Percentiles rank a stretch among this genome's conserved stretches.
Conservation (phyloP, 768 basidiomycete species). For the Amanita muscaria region DNA sequence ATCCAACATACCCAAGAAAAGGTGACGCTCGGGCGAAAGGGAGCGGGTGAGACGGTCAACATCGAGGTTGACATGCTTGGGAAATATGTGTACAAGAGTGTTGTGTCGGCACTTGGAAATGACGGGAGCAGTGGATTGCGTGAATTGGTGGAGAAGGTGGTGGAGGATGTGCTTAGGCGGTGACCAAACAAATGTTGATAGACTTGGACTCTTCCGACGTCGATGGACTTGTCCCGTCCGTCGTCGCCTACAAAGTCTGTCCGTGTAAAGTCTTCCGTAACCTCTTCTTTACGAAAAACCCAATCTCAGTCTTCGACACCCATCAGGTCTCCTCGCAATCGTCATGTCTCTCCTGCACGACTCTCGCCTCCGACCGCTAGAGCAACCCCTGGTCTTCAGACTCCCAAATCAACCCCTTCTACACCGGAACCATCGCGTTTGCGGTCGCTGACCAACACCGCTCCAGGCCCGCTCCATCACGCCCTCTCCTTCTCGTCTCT, state of each 20-base stretch:
- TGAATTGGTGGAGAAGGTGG: constrained; percentile 46
- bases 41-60: constrained; percentile 76
- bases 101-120: constrained; percentile 55
- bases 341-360: constrained; percentile 35
- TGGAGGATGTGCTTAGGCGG: constrained; percentile 38
- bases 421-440: constrained; percentile 25
- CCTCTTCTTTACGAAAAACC: background rate
- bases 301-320: constrained; percentile 11
- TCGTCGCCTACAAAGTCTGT: constrained; percentile 4
- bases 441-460: constrained; percentile 16
- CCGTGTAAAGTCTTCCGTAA: background rate
- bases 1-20: constrained; percentile 90
- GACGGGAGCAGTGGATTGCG: constrained; percentile 39
- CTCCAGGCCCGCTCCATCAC: constrained; percentile 22
- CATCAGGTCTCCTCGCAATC: constrained; percentile 21
- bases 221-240: background rate
- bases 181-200: constrained; percentile 32
- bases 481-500: constrained; percentile 27
- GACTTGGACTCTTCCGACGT: constrained; percentile 9
- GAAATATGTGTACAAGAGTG: constrained; percentile 85
- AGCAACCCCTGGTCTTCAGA: constrained; percentile 18
- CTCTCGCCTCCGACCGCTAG: constrained; percentile 25
- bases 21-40: constrained; percentile 72
- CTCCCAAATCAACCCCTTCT: constrained; percentile 24
- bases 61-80: constrained; percentile 94